Evolutionary conservation across 129 eudicot species (phyloP).

Genomic region (Smallanthus sonchifolius): DNA sequence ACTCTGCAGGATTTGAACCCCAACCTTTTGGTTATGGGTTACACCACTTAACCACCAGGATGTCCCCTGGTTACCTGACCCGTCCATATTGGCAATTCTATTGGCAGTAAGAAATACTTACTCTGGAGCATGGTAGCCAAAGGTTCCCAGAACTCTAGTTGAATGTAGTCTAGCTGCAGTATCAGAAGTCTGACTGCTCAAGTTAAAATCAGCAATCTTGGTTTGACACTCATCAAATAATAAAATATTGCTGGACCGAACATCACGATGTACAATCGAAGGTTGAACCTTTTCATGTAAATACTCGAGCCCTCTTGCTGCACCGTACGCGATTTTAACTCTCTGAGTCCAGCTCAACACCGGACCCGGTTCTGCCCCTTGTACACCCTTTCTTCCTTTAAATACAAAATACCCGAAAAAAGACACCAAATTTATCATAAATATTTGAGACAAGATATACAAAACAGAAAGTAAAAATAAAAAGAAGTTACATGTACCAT

Average conservation of each 20-base stretch:
- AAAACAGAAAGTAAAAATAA: neutral
- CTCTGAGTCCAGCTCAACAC: conserved; percentile 80
- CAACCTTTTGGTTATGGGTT: no score
- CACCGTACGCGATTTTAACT: conserved; percentile 88
- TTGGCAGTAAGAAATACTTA: conserved; percentile 26
- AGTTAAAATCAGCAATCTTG: conserved; percentile 87
- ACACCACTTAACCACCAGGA: no score
- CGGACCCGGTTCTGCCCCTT: conserved; percentile 92
- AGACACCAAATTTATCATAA: neutral
- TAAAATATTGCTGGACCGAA: conserved; percentile 93
- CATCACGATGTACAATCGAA: conserved; percentile 84
- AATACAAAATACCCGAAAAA: neutral
- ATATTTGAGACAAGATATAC: neutral
- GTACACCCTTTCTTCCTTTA: conserved; percentile 94
- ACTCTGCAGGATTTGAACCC: no score
- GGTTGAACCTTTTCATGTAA: conserved; percentile 93
- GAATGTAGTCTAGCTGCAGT: conserved; percentile 95
- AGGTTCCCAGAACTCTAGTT: conserved; percentile 90
- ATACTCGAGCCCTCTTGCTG: conserved; percentile 87
- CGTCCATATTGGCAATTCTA: no score
- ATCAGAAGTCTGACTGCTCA: conserved; percentile 85
- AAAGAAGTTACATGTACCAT: conserved; percentile 42
- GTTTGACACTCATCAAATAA: conserved; percentile 78
- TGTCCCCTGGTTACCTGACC: no score
- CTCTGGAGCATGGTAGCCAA: conserved; percentile 99